phyloP scores from a whole-genome alignment of 1,284 basidiomycete species.

The Mrakiaceae sp. region DNA sequence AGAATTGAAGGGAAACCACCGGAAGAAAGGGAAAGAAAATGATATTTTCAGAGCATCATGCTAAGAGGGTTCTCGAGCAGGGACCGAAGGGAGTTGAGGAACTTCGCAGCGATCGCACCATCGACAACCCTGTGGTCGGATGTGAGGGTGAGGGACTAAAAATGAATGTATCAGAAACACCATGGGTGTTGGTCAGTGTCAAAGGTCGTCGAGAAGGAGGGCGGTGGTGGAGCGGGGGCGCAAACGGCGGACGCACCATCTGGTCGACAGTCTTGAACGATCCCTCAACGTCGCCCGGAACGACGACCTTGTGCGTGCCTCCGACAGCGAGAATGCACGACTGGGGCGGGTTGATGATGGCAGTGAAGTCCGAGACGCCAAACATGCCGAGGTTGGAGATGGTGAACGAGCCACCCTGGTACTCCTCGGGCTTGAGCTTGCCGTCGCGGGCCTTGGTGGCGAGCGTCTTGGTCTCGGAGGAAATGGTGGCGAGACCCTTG shows the following conservation, averaged over 20 bases:
- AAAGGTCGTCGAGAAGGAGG: too few relatives aligned
- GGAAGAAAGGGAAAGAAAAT: too few relatives aligned
- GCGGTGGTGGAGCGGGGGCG: too few relatives aligned
- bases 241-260: slow-evolving; percentile 51
- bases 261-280: slow-evolving; percentile 84
- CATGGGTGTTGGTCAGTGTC: too few relatives aligned
- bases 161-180: too few relatives aligned
- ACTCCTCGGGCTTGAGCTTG: slow-evolving; percentile 90
- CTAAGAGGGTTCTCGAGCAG: slow-evolving; percentile 94
- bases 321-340: slow-evolving; percentile 96
- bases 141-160: slow-evolving; percentile 62
- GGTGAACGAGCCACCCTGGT: slow-evolving; percentile 98
- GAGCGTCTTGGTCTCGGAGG: slow-evolving; percentile 79
- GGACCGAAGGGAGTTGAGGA: slow-evolving; percentile 88
- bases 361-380: slow-evolving; percentile 89
- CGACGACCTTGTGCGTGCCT: slow-evolving; percentile 71
- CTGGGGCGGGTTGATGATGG: slow-evolving; percentile 98
- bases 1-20: too few relatives aligned
- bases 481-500: slow-evolving; percentile 87
- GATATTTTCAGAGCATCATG: slow-evolving; percentile 58
- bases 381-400: slow-evolving; percentile 99
- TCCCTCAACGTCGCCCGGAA: slow-evolving; percentile 77
- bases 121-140: slow-evolving; percentile 93
- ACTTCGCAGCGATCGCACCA: slow-evolving; percentile 79
- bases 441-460: slow-evolving; percentile 93